Evolutionary conservation across 768 basidiomycete species (phyloP).

Genomic region (Phlebiopsis gigantea): DNA sequence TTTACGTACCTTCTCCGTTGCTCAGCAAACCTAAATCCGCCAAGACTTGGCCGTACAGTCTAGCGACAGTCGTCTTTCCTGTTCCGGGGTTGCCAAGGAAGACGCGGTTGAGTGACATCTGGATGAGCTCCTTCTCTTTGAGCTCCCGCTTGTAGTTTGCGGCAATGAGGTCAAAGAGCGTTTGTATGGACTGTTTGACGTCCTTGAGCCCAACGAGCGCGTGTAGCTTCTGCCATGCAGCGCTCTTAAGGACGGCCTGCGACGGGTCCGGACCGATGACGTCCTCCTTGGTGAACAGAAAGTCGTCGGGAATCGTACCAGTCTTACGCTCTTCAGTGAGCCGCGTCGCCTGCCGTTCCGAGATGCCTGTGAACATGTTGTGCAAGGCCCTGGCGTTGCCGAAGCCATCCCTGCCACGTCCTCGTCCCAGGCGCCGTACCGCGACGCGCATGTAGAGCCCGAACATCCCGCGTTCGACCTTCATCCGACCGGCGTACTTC

Average conservation of each 20-base stretch:
- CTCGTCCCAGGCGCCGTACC: slow-evolving; percentile 55
- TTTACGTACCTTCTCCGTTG: slow-evolving; percentile 57
- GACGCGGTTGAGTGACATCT: slow-evolving; percentile 55
- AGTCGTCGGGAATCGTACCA: slow-evolving; percentile 42
- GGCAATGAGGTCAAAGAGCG: slow-evolving; percentile 39
- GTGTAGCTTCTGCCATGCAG: slow-evolving; percentile 49
- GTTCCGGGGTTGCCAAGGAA: slow-evolving; percentile 69
- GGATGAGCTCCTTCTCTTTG: slow-evolving; percentile 44
- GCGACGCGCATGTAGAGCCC: slow-evolving; percentile 55
- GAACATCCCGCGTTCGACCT: slow-evolving; percentile 42
- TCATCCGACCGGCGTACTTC: slow-evolving; percentile 45
- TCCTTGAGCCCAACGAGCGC: slow-evolving; percentile 46
- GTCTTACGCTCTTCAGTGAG: slow-evolving; percentile 35
- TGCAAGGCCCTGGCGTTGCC: slow-evolving; percentile 63
- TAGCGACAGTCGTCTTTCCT: slow-evolving; percentile 67
- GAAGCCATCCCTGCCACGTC: slow-evolving; percentile 54
- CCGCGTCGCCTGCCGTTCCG: slow-evolving; percentile 49
- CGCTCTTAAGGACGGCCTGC: slow-evolving; percentile 36
- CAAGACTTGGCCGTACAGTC: slow-evolving; percentile 59
- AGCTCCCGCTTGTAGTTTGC: slow-evolving; percentile 60
- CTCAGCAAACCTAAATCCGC: slow-evolving; percentile 60
- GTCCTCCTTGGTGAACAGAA: slow-evolving; percentile 47
- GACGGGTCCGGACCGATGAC: slow-evolving; percentile 64
- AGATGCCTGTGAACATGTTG: slow-evolving; percentile 41
- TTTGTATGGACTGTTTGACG: slow-evolving; percentile 51